phyloP scores from a whole-genome alignment of 345 rosid species.

The Ricinus communis region DNA sequence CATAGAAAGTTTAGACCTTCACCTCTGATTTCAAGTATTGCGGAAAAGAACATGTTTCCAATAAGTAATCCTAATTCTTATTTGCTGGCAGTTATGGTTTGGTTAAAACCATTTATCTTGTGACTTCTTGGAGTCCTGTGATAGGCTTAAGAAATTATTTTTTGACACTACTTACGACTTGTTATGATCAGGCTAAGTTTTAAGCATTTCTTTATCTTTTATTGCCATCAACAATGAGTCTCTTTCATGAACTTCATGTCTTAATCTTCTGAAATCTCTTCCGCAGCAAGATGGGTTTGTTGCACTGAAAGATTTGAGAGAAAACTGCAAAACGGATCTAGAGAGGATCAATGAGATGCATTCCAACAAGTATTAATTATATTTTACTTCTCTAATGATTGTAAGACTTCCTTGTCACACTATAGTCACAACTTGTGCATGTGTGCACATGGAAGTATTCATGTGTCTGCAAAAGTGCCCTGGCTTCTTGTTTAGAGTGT shows the following conservation, averaged over 20 bases:
- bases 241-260: not conserved
- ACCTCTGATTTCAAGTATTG: not conserved
- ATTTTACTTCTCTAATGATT: slow-evolving; percentile 17
- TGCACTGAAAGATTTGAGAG: slow-evolving; percentile 61
- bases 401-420: slow-evolving; percentile 23
- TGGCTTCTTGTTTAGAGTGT: slow-evolving; percentile 10
- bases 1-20: not conserved
- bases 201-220: not conserved
- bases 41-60: not conserved
- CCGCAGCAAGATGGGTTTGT: slow-evolving; percentile 60
- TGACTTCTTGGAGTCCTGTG: not conserved
- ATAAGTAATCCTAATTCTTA: slow-evolving; percentile 6
- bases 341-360: slow-evolving; percentile 52
- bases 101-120: slow-evolving; percentile 9
- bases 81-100: slow-evolving; percentile 4
- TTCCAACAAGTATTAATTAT: slow-evolving; percentile 35
- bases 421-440: slow-evolving; percentile 6
- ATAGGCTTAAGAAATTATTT: no score
- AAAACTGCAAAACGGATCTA: slow-evolving; percentile 67
- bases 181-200: not conserved
- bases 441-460: not conserved
- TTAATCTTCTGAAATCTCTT: slow-evolving; percentile 11
- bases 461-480: slow-evolving; percentile 8
- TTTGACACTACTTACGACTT: not conserved
- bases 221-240: not conserved